These are phyloP conservation scores for Shiraia bambusicola DNA, from an alignment of 2,329 filamentous ascomycete genomes.

Conservation along the genomic window DNA sequence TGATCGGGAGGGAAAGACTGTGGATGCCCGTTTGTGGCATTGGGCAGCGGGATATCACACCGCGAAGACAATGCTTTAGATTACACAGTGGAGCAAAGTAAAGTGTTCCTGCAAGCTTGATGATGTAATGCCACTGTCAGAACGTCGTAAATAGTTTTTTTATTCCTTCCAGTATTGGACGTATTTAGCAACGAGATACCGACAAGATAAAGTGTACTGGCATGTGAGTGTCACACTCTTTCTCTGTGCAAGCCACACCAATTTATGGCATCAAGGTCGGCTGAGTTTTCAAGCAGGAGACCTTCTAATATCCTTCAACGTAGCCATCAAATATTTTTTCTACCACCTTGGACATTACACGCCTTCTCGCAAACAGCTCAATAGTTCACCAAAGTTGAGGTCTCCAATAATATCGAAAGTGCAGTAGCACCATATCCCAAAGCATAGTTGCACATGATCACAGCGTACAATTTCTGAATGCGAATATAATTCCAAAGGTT, in stretches of 20 bases:
- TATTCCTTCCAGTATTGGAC: too few relatives aligned
- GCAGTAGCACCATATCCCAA: conserved; percentile 46
- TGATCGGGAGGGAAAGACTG: conserved; percentile 52
- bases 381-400: conserved; percentile 35
- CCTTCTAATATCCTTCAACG: conserved; percentile 32
- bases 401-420: conserved; percentile 40
- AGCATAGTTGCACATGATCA: conserved; percentile 33
- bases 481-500: too few relatives aligned
- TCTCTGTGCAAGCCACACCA: too few relatives aligned
- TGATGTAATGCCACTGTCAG: too few relatives aligned
- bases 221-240: too few relatives aligned
- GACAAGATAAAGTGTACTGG: too few relatives aligned
- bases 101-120: too few relatives aligned
- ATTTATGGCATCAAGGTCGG: too few relatives aligned
- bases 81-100: too few relatives aligned
- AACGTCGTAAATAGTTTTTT: too few relatives aligned
- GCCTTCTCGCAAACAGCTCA: conserved; percentile 36
- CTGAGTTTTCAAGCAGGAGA: conserved; percentile 9
- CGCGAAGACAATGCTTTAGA: conserved; percentile 35
- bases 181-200: too few relatives aligned
- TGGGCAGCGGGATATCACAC: conserved; percentile 61
- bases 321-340: conserved; percentile 37
- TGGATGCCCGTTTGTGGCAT: conserved; percentile 62
- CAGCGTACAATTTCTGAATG: background rate
- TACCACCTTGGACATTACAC: conserved; percentile 25